Base-by-base conservation (phyloP, 345 rosid species). In the Turnera subulata region DNA sequence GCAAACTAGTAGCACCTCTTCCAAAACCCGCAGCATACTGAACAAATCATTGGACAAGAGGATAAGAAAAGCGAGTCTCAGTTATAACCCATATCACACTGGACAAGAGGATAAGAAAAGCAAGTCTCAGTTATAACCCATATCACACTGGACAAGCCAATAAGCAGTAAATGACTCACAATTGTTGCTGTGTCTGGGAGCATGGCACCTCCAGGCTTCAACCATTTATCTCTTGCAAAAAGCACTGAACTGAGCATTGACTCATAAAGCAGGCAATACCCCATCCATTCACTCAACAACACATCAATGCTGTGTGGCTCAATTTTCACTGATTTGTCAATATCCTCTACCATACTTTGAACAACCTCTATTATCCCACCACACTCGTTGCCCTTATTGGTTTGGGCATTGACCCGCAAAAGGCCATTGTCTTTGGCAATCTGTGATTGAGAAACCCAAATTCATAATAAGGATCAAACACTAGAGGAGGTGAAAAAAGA, bases 251-350 rank as follows among this genome's bases (percentile, higher is more conserved):
- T 79, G 35, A 93, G 91, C 97, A 93, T 93, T 59, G 99, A 69
- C 82, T 93, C 99, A 1, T 87, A 89, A 6, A 93, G 79, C 53
- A 93, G 68, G 81, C 99, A 89, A 64, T 93, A 93, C 62, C 99
- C 97, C 99, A 93, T 93, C 99, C 99, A 93, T 72, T 93, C 99
- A 58, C 97, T 93, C 63, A 89, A 73, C 62, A 89, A 67, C 49
- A 89, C 77, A 73, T 93, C 99, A 11, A 78, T 69, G 59, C 84
- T 82, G 12, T 76, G 84, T 13, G 88, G 88, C 76, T 88, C 80
- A 56, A 91, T 82, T 64, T 76, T 55, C 50, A 80, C 55, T 29
- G 73, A 62, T 26, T 78, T 78, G 38, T 78, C 91, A 35, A 91
- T 69, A 69, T 82, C 88, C 73, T 91, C 96, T 67, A 85, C 92